Evolutionary conservation across 768 basidiomycete species (phyloP), one percentile per base, ranked within the genome.

Genomic region (Pleurotus giganteus): DNA sequence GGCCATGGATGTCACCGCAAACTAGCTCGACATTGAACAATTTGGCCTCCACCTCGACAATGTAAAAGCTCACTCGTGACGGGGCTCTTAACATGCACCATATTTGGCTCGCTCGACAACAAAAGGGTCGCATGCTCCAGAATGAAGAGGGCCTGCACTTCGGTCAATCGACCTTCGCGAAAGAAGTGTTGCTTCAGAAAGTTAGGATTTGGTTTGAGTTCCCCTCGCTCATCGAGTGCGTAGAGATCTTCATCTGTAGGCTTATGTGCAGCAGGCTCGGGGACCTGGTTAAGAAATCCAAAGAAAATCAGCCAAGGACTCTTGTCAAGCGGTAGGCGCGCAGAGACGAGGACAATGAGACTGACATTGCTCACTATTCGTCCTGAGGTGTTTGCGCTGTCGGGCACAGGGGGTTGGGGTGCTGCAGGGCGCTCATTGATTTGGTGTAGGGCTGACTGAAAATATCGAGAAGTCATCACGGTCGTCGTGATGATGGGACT

Each of bases 1-100:
- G 95, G 8, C 95, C 95, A 63, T 98, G 95, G 43, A 98, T 94
- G 75, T 98, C 95, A 19, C 95, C 95, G 65, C 94, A 96, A 60
- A 98, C 94, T 95, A 62, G 9, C 13, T 1, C 12, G 39, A 19
- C 19, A 24, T 17, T 27, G 27, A 28, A 53, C 26, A 43, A 36
- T 43, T 21, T 42, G 28, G 44, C 45, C 34, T 17, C 31, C 43
- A 51, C 13, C 32, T 53, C 52, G 53, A 51, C 28, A 19, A 41
- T 37, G 36, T 27, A 26, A 36, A 36, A 27, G 78, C 89, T 61
- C 63, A 94, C 93, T 91, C 36, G 93, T 97, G 29, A 97, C 89
- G 17, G 94, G 94, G 57, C 94, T 91, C 55, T 85, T 84, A 8
- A 98, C 85, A 46, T 87, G 77, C 42, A 98, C 81, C 68, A 98